phyloP scores from a whole-genome alignment of 805 yeast genomes.

The Hemisphaericaspora nanyangensis region DNA sequence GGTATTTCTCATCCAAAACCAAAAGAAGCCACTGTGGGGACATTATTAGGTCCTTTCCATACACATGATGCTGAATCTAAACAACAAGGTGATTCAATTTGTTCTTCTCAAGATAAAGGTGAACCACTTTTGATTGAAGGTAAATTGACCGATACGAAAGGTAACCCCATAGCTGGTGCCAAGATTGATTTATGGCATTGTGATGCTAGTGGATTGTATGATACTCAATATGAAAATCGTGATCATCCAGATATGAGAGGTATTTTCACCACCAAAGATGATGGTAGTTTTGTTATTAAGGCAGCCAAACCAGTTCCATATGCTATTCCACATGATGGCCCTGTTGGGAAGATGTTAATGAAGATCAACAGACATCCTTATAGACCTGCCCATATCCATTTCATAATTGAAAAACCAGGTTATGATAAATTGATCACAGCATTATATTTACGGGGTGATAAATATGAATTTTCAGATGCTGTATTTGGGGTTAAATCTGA shows the following conservation, averaged over 20 bases:
- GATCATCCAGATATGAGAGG: constrained; percentile 20
- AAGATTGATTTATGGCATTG: constrained; percentile 19
- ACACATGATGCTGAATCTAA: constrained; percentile 19
- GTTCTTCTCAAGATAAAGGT: constrained; percentile 12
- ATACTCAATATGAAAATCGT: constrained; percentile 17
- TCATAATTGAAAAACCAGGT: constrained; percentile 17
- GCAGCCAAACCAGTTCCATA: constrained; percentile 33
- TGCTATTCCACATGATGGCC: constrained; percentile 39
- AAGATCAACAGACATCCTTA: constrained; percentile 32
- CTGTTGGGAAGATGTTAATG: constrained; percentile 30
- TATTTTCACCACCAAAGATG: constrained; percentile 11
- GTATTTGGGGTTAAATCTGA: constrained; percentile 18
- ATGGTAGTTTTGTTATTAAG: constrained; percentile 19
- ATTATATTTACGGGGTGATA: constrained; percentile 16
- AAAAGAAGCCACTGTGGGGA: constrained; percentile 17
- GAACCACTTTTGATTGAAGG: constrained; percentile 21
- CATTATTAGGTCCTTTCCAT: constrained; percentile 20
- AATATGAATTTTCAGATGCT: constrained; percentile 18
- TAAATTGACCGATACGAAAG: constrained; percentile 12
- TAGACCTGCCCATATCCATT: constrained; percentile 28
- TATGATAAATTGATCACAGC: constrained; percentile 19
- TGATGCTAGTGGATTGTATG: constrained; percentile 19
- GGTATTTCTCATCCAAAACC: constrained; percentile 19
- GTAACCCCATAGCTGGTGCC: constrained; percentile 15
- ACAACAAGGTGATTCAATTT: constrained; percentile 13